Base-by-base conservation (phyloP, 1,139 yeast species). In the Meyerozyma athensensis region DNA sequence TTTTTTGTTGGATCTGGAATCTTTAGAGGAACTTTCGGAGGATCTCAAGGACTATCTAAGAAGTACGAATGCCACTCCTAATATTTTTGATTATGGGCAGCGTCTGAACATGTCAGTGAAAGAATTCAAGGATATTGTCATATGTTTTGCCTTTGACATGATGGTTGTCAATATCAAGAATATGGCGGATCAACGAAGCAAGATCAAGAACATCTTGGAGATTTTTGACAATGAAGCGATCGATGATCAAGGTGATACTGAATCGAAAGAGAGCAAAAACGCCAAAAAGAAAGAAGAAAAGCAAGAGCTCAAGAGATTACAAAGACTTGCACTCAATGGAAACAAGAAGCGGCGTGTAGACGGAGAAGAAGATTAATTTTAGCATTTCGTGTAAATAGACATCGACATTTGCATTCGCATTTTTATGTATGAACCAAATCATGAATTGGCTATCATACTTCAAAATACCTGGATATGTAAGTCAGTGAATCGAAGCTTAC, bases 71-170 rank as follows among this genome's bases (percentile, higher is more conserved):
- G 32, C 49, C 5, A 36, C 39, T 3, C 54, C 62, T 8, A 63
- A 63, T 40, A 59, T 64, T n/a, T 64, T 63, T 41, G 33, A 39
- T 50, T 28, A 56, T 50, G 12, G 36, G 19, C n/a, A 44, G 42
- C 12, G 32, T 33, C 3, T 12, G 18, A 6, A 18, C 37, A 4
- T 41, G 18, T 43, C 44, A 3, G 38, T 42, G 8, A 48, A 46
- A 35, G 36, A 42, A 1, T 61, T 56, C 37, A 57, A 55, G 5
- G 65, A 68, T 14, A 40, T 68, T 39, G 59, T 64, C 20, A 58
- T 68, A 14, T 58, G 70, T 36, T 68, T 61, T 49, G 75, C 73
- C 1, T 68, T 64, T 44, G 76, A 70, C 47, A 53, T 61, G 42
- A 64, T 68, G 67, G 59, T 56, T 26, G 53, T 67, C 4, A 48